Evolutionary conservation across 2,329 filamentous ascomycete species (phyloP), one percentile per base, ranked within the genome.

Genomic region (Emmonsiellopsis sp.): DNA sequence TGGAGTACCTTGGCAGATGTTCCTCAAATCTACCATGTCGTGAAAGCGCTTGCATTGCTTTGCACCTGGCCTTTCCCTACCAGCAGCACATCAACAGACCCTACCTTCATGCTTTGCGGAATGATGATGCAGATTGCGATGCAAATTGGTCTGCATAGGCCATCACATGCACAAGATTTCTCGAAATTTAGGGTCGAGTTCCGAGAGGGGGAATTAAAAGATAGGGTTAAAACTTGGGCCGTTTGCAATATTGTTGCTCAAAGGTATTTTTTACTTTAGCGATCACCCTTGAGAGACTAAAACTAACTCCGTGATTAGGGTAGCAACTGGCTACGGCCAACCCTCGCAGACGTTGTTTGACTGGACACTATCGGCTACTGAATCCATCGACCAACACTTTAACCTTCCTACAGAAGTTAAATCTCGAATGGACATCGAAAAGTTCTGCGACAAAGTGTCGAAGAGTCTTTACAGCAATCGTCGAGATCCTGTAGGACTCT

Each of bases 61-160:
- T 85, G 82, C 64, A 81, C 81, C 5, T 85, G 82, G 82, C 82
- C 82, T 0, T 73, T 85, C 15, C 82, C 82, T 0, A 81, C 78
- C 11, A 82, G 79, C 60, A 81, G 79, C 47, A 84, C 82, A 0
- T 82, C 79, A 6, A 79, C 77, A 5, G 82, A 85, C 59, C 80
- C 82, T 2, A 85, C 82, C 2, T 84, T 83, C 63, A 84, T 84
- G 76, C 72, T 84, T 10, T 80, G 79, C 55, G 82, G 82, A 45
- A 73, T 82, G 65, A 85, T 85, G 82, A 80, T 85, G 70, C 81
- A 85, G 63, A 76, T 84, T 44, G 80, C 82, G n/a, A 81, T 84
- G 76, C 81, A 85, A 61, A 80, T 84, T 55, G 82, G 82, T 42
- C 70, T 85, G 20, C 82, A 85, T 62, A 75, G 82, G 32, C 82